Conservation (phyloP, 257 asterid genomes). For the Anisodus acutangulus region DNA sequence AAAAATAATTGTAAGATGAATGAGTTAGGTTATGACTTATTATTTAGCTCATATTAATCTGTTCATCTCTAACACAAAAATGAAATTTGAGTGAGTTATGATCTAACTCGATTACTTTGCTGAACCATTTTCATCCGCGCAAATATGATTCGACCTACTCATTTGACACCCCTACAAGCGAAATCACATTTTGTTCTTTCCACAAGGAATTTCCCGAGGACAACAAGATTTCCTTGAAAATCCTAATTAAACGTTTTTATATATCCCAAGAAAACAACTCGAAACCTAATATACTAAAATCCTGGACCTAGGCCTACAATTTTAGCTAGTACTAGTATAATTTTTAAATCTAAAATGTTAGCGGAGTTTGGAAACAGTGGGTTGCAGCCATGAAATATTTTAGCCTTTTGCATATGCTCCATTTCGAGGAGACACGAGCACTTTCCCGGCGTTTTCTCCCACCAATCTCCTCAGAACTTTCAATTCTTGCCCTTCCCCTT, state of each 20-base stretch:
- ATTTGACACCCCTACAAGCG: not conserved
- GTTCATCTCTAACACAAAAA: too few species aligned
- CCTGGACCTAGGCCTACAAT: not conserved
- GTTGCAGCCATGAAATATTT: slow-evolving; percentile 14
- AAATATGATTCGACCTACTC: too few species aligned
- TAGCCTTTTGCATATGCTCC: slow-evolving; percentile 31
- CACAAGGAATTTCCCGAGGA: not conserved
- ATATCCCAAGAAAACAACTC: slow-evolving; percentile 24
- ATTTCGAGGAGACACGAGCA: slow-evolving; percentile 85
- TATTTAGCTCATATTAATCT: too few species aligned
- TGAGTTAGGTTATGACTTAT: too few species aligned
- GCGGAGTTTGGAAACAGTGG: not conserved
- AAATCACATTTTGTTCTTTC: not conserved
- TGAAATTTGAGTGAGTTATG: too few species aligned
- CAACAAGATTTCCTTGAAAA: slow-evolving; percentile 8
- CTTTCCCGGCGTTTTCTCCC: slow-evolving; percentile 80
- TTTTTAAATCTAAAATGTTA: not conserved
- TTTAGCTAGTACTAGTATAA: not conserved
- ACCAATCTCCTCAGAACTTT: slow-evolving; percentile 49
- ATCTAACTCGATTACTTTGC: too few species aligned
- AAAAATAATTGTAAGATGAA: too few species aligned
- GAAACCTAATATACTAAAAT: not conserved
- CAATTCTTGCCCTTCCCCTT: slow-evolving; percentile 38
- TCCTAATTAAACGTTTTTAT: not conserved
- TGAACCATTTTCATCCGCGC: too few species aligned